Evolutionary conservation across 2,329 filamentous ascomycete genomes (phyloP), one percentile per base, ranked within the genome.

Genomic region (Diaporthe vaccinii): DNA sequence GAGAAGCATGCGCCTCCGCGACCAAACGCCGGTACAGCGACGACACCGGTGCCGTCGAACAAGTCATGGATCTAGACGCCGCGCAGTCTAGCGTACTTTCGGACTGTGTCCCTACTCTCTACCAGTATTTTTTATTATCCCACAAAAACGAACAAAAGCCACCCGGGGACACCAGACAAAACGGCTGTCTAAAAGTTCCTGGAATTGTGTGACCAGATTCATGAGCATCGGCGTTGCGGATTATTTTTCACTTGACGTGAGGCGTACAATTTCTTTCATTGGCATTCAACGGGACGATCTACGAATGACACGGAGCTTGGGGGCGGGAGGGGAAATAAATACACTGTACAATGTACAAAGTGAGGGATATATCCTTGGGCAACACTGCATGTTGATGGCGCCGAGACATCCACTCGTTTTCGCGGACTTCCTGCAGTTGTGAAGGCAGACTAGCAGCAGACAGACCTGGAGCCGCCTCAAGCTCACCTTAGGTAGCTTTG

Each of bases 41-140:
- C 46, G 39, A 71, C 72, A 51, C 74, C 51, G 49, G 25, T 74
- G 61, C 67, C 67, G 12, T 67, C 25, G 34, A 61, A 59, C 36
- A 67, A 74, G 73, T 41, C 65, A 57, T 77, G 76, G 75, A 75
- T 77, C 62, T 76, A 61, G 70, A 51, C 49, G 34, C 55, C 53
- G 68, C 28, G 39, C 51, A 34, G 51, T 71, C 51, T 58, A 71
- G 68, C 68, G 28, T 46, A 46, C 68, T 49, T 59, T 36, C 36
- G 65, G 65, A 69, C 65, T 69, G 31, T 55, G 65, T 69, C 49
- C 49, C 65, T 41, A 20, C 34, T 9, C 41, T 69, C 51, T 53
- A 69, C 15, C 49, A 69, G 49, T 55, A 69, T 55, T 55, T 69
- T 69, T 69, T 55, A 28, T 41, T 39, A 39, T 34, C 9, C 31